A percentile compares a stretch with the other conserved stretches of the same genome.
These are phyloP conservation scores for Globisporangium cylindrosporum DNA, from an alignment of 352 stramenopile genomes.

Conservation along the genomic window DNA sequence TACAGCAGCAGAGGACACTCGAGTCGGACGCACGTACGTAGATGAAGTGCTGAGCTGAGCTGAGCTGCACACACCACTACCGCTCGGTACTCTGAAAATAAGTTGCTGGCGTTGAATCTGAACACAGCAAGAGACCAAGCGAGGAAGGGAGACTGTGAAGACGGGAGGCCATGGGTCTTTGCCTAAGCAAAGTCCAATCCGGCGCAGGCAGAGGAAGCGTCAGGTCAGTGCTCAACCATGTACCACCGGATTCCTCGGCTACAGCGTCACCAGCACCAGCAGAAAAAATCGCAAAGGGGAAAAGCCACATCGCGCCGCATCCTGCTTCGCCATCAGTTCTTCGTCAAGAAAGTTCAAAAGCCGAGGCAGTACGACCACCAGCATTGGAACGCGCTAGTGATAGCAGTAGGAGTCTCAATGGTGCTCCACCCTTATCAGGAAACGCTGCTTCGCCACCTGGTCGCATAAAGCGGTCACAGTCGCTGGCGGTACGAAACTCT, in stretches of 20 bases:
- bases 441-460: not conserved
- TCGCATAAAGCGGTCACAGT: slow-evolving; percentile 11
- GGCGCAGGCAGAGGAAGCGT: not conserved
- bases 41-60: not conserved
- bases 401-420: not conserved
- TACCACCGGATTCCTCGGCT: not conserved
- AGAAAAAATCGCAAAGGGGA: not conserved
- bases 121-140: not conserved
- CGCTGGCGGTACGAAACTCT: slow-evolving; percentile 1
- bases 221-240: not conserved
- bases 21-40: too few relatives aligned
- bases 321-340: not conserved
- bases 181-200: slow-evolving; percentile 15
- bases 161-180: slow-evolving; percentile 10
- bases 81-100: not conserved
- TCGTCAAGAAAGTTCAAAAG: not conserved
- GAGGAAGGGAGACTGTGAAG: not conserved
- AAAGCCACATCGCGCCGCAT: slow-evolving; percentile 20
- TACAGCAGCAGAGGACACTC: not conserved
- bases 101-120: not conserved
- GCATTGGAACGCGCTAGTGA: not conserved
- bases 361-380: not conserved
- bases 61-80: not conserved
- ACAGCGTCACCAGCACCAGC: not conserved
- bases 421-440: not conserved